A percentile compares a stretch with the other conserved stretches of the same genome.
Conservation (phyloP, 257 asterid species). For the Nicotiana undulata region DNA sequence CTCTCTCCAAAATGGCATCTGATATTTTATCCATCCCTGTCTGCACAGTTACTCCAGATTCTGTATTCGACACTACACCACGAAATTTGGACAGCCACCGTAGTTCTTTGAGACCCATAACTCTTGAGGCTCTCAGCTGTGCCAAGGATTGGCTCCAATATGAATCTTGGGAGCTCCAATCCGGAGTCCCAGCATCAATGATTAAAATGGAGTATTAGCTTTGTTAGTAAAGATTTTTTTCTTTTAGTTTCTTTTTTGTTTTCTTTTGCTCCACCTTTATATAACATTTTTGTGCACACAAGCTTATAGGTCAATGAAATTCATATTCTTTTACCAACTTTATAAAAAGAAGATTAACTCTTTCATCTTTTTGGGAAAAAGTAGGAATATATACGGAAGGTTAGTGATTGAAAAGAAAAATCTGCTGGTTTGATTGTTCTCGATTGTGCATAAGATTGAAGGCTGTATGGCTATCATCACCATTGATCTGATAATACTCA, state of each 20-base stretch:
- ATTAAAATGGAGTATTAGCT: constrained; percentile 26
- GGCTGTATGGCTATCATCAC: neutral
- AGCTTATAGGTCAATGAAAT: constrained; percentile 9
- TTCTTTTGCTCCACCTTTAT: neutral
- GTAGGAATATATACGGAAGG: neutral
- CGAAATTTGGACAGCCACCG: constrained; percentile 34
- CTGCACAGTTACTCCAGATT: constrained; percentile 41
- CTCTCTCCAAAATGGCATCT: constrained; percentile 59
- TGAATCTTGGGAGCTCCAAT: constrained; percentile 16
- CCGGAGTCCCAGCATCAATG: constrained; percentile 9
- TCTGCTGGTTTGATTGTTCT: neutral
- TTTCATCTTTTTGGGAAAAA: neutral
- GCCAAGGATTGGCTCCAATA: constrained; percentile 75
- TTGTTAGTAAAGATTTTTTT: neutral
- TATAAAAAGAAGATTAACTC: neutral
- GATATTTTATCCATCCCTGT: constrained; percentile 73
- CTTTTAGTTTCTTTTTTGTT: neutral
- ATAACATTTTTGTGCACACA: constrained; percentile 11
- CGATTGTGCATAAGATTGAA: neutral
- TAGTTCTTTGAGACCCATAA: constrained; percentile 42
- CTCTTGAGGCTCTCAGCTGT: constrained; percentile 59
- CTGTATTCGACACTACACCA: constrained; percentile 44
- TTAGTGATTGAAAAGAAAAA: neutral
- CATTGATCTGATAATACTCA: neutral
- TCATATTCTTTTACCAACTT: constrained; percentile 8